phyloP scores from a whole-genome alignment of 2,329 filamentous ascomycete species.

The Aspergillus tanneri region DNA sequence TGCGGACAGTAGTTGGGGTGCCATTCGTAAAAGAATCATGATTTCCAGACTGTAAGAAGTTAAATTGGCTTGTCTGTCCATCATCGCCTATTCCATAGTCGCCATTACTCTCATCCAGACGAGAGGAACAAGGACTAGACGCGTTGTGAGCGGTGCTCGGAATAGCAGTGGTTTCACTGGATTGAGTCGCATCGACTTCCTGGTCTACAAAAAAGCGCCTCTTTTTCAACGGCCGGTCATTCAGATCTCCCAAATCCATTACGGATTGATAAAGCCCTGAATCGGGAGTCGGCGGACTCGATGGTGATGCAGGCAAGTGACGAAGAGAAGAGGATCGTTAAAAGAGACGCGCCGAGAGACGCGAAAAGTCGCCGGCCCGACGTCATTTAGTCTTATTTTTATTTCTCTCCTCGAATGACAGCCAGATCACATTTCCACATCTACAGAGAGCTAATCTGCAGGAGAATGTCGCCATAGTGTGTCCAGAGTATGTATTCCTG shows the following conservation, averaged over 20 bases:
- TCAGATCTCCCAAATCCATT: conserved; percentile 44
- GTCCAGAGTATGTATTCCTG: too few species aligned
- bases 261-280: background rate
- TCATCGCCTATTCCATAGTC: background rate
- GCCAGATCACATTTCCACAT: too few species aligned
- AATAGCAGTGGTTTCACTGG: conserved; percentile 4
- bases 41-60: background rate
- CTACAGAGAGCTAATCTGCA: too few species aligned
- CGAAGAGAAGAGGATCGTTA: conserved; percentile 5
- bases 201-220: conserved; percentile 62
- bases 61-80: background rate
- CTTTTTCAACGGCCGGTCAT: conserved; percentile 60
- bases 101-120: background rate
- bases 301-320: background rate
- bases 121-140: conserved; percentile 13
- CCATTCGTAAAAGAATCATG: background rate
- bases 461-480: too few species aligned
- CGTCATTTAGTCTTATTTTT: too few species aligned
- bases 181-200: conserved; percentile 22
- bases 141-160: conserved; percentile 17
- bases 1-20: background rate
- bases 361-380: conserved; percentile 29
- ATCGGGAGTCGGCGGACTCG: background rate
- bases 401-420: too few species aligned
- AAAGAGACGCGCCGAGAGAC: conserved; percentile 37